Base-by-base conservation (phyloP, 1,284 basidiomycete species). In the Mycena citricolor region DNA sequence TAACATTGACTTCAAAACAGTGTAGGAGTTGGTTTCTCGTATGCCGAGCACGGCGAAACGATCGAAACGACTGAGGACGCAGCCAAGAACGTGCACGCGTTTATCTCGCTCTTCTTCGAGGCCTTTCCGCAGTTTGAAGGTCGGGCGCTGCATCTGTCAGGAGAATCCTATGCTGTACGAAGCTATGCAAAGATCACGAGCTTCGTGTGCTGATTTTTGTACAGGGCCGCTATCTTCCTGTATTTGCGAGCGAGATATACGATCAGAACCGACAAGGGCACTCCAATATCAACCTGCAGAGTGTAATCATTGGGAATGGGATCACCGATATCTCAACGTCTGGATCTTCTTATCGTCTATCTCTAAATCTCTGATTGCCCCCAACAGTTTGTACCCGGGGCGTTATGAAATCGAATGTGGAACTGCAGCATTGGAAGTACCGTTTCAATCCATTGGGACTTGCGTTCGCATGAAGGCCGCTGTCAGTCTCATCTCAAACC, bases 241-340 rank as follows among this genome's bases (percentile, higher is more conserved):
- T 90, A 5, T 92, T 92, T 50, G 89, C 88, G 0, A 79, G 81
- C 37, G 82, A 89, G 49, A 83, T 93, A 26, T 74, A 81, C 32
- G 88, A 91, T 61, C 77, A 84, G 48, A 91, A 92, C 62, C 62
- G 70, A 41, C 56, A 76, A 28, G 83, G 81, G n/a, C 72, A 76
- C 30, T 63, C 71, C 23, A 73, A 76, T 2, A 72, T 92, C 58
- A 90, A 90, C 58, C 67, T 93, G 21, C 70, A 81, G 50, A 80
- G 74, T 50, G 69, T 83, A 3, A 55, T 82, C 20, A 81, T 83
- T 39, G 80, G 78, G 2, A 83, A 83, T 51, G 80, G 81, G 5
- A 77, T 80, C 39, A 81, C 79, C 4, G 80, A 82, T 52, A 70
- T 79, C 32, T 77, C 77, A 8, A 79, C 76, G 77, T 80, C 54